Percentiles rank a stretch among this genome's conserved stretches.
Conservation (phyloP, 1,284 basidiomycete species). For the Ceratobasidium theobromae region DNA sequence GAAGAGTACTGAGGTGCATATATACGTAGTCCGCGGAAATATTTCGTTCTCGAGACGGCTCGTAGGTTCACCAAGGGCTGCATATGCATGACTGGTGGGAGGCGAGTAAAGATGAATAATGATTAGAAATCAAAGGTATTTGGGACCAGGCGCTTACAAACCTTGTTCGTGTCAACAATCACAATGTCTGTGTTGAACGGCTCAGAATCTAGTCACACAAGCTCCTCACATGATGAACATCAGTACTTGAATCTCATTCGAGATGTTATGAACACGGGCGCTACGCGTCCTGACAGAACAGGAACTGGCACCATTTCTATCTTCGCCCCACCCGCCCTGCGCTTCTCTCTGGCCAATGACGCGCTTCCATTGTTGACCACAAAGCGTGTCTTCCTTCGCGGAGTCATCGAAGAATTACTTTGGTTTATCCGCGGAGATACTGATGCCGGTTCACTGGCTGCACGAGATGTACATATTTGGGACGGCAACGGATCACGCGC, state of each 20-base stretch:
- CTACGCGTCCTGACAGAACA: constrained; percentile 81
- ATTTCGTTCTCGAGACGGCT: not conserved
- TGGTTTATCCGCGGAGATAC: constrained; percentile 93
- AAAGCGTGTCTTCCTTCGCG: constrained; percentile 90
- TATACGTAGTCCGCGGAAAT: not conserved
- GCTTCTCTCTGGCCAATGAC: constrained; percentile 76
- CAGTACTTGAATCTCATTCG: constrained; percentile 85
- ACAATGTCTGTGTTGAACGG: not conserved
- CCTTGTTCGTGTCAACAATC: constrained; percentile 24
- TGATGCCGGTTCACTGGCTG: constrained; percentile 74
- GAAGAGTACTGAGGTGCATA: not conserved
- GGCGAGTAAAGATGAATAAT: not conserved
- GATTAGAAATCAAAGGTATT: not conserved
- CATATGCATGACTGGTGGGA: not conserved
- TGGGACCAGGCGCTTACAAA: not conserved
- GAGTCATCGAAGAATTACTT: constrained; percentile 91
- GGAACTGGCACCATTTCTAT: constrained; percentile 89
- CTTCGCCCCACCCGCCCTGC: constrained; percentile 85
- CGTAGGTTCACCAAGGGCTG: not conserved
- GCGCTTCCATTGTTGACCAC: constrained; percentile 91
- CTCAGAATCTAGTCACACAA: constrained; percentile 4
- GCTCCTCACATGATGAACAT: constrained; percentile 60
- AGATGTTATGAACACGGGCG: constrained; percentile 72
- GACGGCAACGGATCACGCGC: constrained; percentile 91
- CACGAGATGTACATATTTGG: constrained; percentile 95